A percentile compares a stretch with the other conserved stretches of the same genome.
Conservation (phyloP, 148 eudicot species). For the Polygonum aviculare region DNA sequence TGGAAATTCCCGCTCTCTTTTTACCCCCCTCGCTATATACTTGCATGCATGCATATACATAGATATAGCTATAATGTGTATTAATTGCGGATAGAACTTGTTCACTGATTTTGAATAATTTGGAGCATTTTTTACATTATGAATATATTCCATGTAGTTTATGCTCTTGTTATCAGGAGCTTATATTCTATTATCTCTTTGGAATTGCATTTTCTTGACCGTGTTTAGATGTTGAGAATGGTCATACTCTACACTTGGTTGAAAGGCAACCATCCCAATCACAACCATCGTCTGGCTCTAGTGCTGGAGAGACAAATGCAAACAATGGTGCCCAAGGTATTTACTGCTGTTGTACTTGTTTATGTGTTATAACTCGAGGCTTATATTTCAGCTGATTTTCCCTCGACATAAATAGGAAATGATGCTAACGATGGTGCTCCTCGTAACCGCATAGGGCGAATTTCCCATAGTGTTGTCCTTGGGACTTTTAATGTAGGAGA, state of each 20-base stretch:
- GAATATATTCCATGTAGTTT: not conserved
- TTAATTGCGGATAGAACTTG: not conserved
- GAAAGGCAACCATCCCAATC: constrained; percentile 68
- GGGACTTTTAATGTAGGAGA: constrained; percentile 79
- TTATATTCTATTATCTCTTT: not conserved
- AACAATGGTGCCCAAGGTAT: constrained; percentile 41
- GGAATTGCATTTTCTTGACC: constrained; percentile 28
- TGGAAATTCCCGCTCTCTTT: not conserved
- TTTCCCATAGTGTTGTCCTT: constrained; percentile 80
- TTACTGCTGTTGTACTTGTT: not conserved
- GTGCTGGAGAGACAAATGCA: constrained; percentile 31
- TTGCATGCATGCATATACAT: not conserved
- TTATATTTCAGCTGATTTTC: constrained; percentile 4
- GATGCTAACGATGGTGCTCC: constrained; percentile 46
- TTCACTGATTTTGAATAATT: not conserved
- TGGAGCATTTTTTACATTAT: not conserved
- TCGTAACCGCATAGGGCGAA: constrained; percentile 64
- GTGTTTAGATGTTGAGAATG: constrained; percentile 66
- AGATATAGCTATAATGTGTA: not conserved
- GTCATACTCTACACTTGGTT: constrained; percentile 84
- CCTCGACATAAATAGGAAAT: constrained; percentile 32
- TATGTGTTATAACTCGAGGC: not conserved
- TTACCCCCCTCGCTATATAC: not conserved
- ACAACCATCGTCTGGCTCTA: constrained; percentile 44
- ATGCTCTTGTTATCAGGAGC: not conserved